Base-by-base conservation (phyloP, 345 rosid genomes). In the Hibiscus tridactylites region DNA sequence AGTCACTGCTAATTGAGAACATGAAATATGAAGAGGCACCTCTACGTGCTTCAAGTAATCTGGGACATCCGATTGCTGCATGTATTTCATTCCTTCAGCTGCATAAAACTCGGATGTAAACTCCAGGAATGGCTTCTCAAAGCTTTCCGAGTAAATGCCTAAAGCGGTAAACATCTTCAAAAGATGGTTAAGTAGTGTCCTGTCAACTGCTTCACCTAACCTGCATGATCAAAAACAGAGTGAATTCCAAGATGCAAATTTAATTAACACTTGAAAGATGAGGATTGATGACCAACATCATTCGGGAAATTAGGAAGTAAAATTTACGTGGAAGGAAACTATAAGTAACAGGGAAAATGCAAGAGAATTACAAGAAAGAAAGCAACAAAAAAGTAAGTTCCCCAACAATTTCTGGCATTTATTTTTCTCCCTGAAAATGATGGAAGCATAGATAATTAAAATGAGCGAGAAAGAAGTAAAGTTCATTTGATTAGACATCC, bases 21-120 rank as follows among this genome's bases (percentile, higher is more conserved):
- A 54, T 46, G 47, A 60, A 19, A 74, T 37, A 73, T 11, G 39
- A 33, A 70, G 47, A 60, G 33, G 76, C 76, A 95, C 99, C 98
- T 95, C 99, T 68, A 95, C 99, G 67, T 90, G 99, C 86, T 90
- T 95, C 81, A 92, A 78, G 84, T 92, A 95, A 81, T 95, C 99
- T 42, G 99, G 97, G 77, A 95, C 94, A 76, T 95, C 97, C 10
- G 88, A 87, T 77, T 90, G 99, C 83, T 95, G 99, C 94, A 92
- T 90, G 83, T 85, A 90, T 79, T 86, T 88, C 98, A 89, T 89
- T 75, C 99, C 99, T 82, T 95, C 99, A 52, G 99, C 83, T 9
- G 92, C 97, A 90, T 92, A 95, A 88, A 92, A 95, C 79, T 89
- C 99, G 19, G 97, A 92, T 56, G 98, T 95, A 75, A 90, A 76